Percentiles rank a stretch among this genome's conserved stretches.
Evolutionary conservation across 192 early-diverging fungal species (phyloP).

Genomic region (Mortierella alpina): DNA sequence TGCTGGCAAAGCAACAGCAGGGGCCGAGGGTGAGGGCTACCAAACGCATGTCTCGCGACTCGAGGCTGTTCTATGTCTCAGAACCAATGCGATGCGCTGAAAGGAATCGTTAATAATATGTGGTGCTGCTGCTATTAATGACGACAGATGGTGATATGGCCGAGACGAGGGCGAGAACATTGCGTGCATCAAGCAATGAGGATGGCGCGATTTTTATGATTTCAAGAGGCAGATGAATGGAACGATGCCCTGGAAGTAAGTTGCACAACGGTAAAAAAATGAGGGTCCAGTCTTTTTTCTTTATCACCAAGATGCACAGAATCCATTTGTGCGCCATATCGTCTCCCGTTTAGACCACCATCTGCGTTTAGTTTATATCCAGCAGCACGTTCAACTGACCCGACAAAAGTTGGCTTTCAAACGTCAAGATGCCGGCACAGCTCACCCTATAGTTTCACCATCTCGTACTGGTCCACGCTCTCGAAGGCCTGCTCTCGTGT

Average conservation of each 20-base stretch:
- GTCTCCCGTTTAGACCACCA: conserved; percentile 15
- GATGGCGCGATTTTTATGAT: conserved; percentile 11
- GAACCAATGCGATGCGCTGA: no score
- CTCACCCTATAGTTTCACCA: neutral
- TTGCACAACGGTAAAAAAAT: neutral
- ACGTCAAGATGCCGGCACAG: no score
- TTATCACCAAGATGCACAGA: neutral
- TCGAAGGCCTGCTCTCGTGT: neutral
- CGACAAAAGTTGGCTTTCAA: neutral
- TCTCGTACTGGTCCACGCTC: neutral
- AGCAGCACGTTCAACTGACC: neutral
- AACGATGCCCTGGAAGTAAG: neutral
- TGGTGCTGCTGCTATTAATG: conserved; percentile 8
- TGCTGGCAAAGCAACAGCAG: no score
- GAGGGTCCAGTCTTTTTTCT: conserved; percentile 1
- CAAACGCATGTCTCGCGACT: neutral
- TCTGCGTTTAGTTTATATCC: neutral
- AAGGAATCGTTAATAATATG: neutral
- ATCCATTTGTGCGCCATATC: neutral
- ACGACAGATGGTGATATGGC: conserved; percentile 47
- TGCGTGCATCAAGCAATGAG: neutral
- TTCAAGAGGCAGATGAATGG: neutral
- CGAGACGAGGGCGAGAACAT: neutral
- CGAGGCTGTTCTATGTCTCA: neutral
- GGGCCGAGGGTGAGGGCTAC: no score